Percentiles rank a stretch among this genome's conserved stretches.
These are phyloP conservation scores for Paecilomyces variotii DNA, from an alignment of 2,329 filamentous ascomycete genomes.

Conservation along the genomic window DNA sequence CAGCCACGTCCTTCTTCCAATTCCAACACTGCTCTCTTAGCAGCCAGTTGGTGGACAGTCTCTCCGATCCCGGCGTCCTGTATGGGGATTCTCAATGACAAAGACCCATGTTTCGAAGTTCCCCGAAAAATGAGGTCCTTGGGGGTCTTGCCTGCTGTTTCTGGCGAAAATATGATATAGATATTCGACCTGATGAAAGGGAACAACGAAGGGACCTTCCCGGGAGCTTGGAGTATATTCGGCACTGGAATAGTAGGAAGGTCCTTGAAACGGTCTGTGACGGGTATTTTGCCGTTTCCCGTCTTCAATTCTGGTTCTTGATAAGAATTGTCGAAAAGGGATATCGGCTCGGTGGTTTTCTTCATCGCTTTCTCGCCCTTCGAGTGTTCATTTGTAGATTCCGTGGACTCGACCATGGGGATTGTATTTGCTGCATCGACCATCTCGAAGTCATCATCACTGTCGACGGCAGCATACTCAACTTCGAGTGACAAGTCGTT, in stretches of 20 bases:
- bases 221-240: slow-evolving; percentile 56
- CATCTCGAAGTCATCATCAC: slow-evolving; percentile 52
- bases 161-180: slow-evolving; percentile 56
- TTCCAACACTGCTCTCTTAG: slow-evolving; percentile 59
- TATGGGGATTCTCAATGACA: slow-evolving; percentile 59
- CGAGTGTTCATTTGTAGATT: slow-evolving; percentile 6
- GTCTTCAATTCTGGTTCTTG: slow-evolving; percentile 35
- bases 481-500: slow-evolving; percentile 57
- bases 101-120: slow-evolving; percentile 48
- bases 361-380: slow-evolving; percentile 9
- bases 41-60: slow-evolving; percentile 63
- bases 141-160: slow-evolving; percentile 39
- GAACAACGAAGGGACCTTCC: slow-evolving; percentile 56
- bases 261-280: slow-evolving; percentile 34
- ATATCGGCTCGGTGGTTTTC: slow-evolving; percentile 40
- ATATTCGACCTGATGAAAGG: slow-evolving; percentile 58
- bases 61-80: slow-evolving; percentile 40
- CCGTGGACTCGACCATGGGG: not conserved
- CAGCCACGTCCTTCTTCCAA: slow-evolving; percentile 65
- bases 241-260: slow-evolving; percentile 49
- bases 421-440: slow-evolving; percentile 45
- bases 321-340: slow-evolving; percentile 49
- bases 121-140: slow-evolving; percentile 53
- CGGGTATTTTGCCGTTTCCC: slow-evolving; percentile 9
- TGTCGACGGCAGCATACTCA: slow-evolving; percentile 41